Percentiles rank a stretch among this genome's conserved stretches.
Evolutionary conservation across 306 rosid species (phyloP).

Genomic region (Hylodesmum podocarpum): DNA sequence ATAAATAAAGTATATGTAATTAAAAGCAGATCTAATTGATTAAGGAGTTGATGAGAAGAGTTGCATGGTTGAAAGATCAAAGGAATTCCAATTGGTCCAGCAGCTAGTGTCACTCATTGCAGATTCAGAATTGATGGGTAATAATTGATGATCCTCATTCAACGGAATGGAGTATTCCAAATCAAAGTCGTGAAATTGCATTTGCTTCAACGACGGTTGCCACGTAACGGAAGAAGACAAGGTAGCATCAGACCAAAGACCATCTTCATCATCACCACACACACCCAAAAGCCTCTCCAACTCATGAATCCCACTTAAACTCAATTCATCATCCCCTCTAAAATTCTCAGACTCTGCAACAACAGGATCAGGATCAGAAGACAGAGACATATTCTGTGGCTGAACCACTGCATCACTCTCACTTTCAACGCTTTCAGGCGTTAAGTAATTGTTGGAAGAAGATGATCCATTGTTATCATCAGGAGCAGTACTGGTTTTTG

Average conservation of each 20-base stretch:
- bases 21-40: conserved; percentile 9
- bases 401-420: conserved; percentile 12
- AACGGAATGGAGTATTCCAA: conserved; percentile 39
- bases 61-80: conserved; percentile 55
- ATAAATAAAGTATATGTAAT: conserved; percentile 11
- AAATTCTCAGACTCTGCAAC: neutral
- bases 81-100: conserved; percentile 64
- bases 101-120: conserved; percentile 15
- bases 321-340: conserved; percentile 24
- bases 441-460: conserved; percentile 24
- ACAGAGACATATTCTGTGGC: neutral
- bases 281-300: conserved; percentile 40
- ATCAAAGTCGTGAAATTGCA: conserved; percentile 45
- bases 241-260: conserved; percentile 29
- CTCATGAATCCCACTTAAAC: conserved; percentile 48
- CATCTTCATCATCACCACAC: neutral
- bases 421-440: conserved; percentile 25
- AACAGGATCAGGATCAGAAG: neutral
- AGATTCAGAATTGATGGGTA: conserved; percentile 27
- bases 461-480: conserved; percentile 17
- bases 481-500: neutral
- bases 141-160: conserved; percentile 3
- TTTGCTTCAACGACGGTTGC: conserved; percentile 24
- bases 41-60: conserved; percentile 50
- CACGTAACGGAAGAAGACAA: conserved; percentile 15